These are phyloP conservation scores for Ceratobasidium sp. DNA, from an alignment of 1,284 basidiomycete genomes.

Conservation along the genomic window DNA sequence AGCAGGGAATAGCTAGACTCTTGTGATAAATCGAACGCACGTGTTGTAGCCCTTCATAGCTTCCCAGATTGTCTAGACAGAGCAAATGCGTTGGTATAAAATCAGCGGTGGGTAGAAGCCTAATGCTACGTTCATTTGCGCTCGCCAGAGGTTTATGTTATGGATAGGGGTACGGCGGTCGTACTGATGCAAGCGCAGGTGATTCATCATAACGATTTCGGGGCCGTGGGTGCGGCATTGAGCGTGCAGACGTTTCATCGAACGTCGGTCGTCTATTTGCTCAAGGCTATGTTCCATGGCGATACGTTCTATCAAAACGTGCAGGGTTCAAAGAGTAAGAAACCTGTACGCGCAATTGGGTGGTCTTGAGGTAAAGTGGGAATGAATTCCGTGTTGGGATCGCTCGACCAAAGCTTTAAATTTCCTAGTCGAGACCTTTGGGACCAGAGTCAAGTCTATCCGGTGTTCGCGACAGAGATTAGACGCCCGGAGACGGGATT, in stretches of 20 bases:
- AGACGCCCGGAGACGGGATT: background rate
- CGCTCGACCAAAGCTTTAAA: background rate
- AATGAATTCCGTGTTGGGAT: background rate
- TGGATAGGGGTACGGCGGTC: too few relatives aligned
- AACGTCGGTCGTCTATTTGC: slow-evolving; percentile 4
- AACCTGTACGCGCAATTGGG: background rate
- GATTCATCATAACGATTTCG: too few relatives aligned
- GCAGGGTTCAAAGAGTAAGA: background rate
- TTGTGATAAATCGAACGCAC: too few relatives aligned
- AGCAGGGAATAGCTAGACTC: too few relatives aligned
- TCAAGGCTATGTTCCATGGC: background rate
- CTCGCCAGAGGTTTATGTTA: too few relatives aligned
- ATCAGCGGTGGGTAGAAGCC: too few relatives aligned
- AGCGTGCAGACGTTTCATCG: background rate
- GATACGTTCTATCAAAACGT: background rate
- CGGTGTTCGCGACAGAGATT: background rate
- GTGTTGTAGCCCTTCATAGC: too few relatives aligned
- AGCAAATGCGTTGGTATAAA: too few relatives aligned
- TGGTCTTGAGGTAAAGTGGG: background rate
- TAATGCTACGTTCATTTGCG: too few relatives aligned
- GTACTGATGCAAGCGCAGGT: too few relatives aligned
- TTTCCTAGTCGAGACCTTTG: background rate
- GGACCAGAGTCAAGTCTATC: background rate
- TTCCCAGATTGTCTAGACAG: too few relatives aligned
- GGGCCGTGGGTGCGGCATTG: background rate